Percentiles rank a stretch among this genome's conserved stretches.
phyloP scores from a whole-genome alignment of 1,284 basidiomycete species.

The Ustilago esculenta region DNA sequence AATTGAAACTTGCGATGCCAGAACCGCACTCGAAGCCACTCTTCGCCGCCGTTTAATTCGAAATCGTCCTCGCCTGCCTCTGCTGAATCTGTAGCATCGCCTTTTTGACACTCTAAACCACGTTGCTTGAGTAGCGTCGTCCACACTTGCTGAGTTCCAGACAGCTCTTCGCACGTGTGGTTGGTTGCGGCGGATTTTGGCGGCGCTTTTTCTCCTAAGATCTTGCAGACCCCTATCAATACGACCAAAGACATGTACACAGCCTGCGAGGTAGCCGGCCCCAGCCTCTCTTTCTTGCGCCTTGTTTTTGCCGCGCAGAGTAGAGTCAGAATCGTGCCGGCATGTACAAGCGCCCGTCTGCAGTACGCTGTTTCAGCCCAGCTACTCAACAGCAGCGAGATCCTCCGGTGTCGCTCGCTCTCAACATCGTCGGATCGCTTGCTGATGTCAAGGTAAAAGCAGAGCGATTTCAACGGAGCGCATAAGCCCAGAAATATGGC shows the following conservation, averaged over 20 bases:
- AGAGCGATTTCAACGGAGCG: conserved; percentile 26
- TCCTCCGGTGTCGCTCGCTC: conserved; percentile 3
- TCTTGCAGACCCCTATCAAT: conserved; percentile 7
- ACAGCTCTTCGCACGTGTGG: conserved; percentile 12
- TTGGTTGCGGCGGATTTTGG: neutral
- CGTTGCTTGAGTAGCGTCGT: conserved; percentile 2
- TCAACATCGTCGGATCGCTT: neutral
- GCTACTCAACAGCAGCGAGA: conserved; percentile 17
- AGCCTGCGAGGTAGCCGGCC: conserved; percentile 31
- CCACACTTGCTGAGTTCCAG: conserved; percentile 14
- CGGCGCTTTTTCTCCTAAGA: conserved; percentile 1
- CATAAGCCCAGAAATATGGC: conserved; percentile 33
- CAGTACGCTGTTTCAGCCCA: conserved; percentile 29
- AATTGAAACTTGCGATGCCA: conserved; percentile 37
- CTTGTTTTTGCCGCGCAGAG: conserved; percentile 1
- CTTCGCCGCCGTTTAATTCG: neutral
- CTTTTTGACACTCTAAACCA: neutral
- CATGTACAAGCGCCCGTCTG: conserved; percentile 35
- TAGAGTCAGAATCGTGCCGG: conserved; percentile 35
- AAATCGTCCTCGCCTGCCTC: neutral
- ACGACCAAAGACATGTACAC: conserved; percentile 26
- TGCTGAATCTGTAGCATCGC: neutral
- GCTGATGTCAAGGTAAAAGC: conserved; percentile 24
- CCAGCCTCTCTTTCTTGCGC: neutral
- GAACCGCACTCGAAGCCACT: conserved; percentile 24